Conservation (phyloP, 495 filamentous ascomycete genomes). For the Rhizodiscina lignyota region DNA sequence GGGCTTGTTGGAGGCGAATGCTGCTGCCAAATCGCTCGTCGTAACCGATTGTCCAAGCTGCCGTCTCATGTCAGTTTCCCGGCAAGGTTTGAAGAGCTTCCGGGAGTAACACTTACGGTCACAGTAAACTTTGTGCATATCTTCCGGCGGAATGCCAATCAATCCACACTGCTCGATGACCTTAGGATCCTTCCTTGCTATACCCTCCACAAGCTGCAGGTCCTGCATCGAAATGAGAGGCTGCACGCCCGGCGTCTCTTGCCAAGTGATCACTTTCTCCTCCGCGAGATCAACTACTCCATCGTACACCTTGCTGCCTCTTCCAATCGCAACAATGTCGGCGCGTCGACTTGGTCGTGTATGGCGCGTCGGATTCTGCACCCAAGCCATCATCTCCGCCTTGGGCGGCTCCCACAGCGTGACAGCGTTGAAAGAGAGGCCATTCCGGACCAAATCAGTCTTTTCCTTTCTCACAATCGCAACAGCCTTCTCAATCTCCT, state of each 20-base stretch:
- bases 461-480: conserved; percentile 53
- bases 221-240: conserved; percentile 95
- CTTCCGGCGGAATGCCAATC: conserved; percentile 67
- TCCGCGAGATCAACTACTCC: conserved; percentile 64
- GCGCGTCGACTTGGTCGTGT: conserved; percentile 57
- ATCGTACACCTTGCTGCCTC: conserved; percentile 69
- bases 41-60: conserved; percentile 91
- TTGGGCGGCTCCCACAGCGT: conserved; percentile 81
- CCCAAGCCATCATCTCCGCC: conserved; percentile 71
- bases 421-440: conserved; percentile 74
- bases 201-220: conserved; percentile 68
- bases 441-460: conserved; percentile 22
- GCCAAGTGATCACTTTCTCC: conserved; percentile 59
- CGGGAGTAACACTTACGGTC: conserved; percentile 45
- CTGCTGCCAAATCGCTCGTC: conserved; percentile 77
- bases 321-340: conserved; percentile 74
- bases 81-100: neutral
- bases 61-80: neutral
- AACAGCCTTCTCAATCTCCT: conserved; percentile 66
- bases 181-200: conserved; percentile 63
- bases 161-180: conserved; percentile 88
- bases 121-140: conserved; percentile 89
- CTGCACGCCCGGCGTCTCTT: conserved; percentile 62
- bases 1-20: conserved; percentile 73
- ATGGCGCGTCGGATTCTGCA: conserved; percentile 41